Percentiles rank a stretch among this genome's conserved stretches.
phyloP scores from a whole-genome alignment of 345 rosid genomes.

The Citrus sp. region DNA sequence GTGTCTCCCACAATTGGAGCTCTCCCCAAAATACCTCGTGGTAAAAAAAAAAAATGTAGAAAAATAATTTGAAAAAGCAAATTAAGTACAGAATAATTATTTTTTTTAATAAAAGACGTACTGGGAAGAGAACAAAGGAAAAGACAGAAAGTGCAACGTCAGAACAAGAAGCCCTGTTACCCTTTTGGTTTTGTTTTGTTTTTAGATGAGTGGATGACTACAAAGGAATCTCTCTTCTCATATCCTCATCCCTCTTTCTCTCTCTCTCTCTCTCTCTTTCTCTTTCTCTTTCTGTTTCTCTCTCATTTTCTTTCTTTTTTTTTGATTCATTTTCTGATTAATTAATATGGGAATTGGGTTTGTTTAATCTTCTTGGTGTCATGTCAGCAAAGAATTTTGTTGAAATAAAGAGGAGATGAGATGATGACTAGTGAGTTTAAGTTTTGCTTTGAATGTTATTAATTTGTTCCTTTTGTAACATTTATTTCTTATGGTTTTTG shows the following conservation, averaged over 20 bases:
- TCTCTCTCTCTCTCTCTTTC: conserved; percentile 6
- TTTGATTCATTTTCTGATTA: neutral
- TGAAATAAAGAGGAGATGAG: neutral
- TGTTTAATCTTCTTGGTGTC: neutral
- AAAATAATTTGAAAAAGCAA: conserved; percentile 2
- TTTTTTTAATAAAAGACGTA: neutral
- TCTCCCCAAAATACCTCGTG: too few species aligned
- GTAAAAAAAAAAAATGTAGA: too few species aligned
- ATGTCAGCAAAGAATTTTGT: conserved; percentile 1
- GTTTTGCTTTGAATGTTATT: conserved; percentile 10
- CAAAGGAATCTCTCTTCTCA: conserved; percentile 24
- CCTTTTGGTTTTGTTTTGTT: conserved; percentile 26
- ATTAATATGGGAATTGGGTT: neutral
- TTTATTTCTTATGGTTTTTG: neutral
- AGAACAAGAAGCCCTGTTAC: conserved; percentile 22
- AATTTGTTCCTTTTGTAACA: neutral
- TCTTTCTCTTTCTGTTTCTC: conserved; percentile 9
- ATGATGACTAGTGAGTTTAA: conserved; percentile 3
- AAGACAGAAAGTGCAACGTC: conserved; percentile 57
- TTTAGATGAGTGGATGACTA: conserved; percentile 33
- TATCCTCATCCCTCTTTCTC: conserved; percentile 26
- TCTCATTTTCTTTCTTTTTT: conserved; percentile 5
- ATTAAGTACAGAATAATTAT: neutral
- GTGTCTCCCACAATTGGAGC: too few species aligned
- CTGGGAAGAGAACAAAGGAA: conserved; percentile 35